Base-by-base conservation (phyloP, 768 basidiomycete species). In the Lactarius akahatsu region DNA sequence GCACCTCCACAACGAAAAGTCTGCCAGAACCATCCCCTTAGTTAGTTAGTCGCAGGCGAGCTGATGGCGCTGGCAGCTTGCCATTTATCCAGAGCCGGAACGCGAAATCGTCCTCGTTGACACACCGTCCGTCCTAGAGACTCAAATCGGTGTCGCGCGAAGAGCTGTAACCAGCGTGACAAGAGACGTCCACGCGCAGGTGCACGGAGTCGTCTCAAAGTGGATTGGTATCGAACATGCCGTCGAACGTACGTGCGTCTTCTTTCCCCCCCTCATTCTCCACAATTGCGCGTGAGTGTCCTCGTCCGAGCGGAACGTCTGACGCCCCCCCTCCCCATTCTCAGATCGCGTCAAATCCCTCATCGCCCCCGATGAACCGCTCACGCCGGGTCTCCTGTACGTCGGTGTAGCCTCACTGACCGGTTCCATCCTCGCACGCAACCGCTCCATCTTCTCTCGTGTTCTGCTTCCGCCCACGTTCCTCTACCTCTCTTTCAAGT, bases 311-410 rank as follows among this genome's bases (percentile, higher is more conserved):
- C 3, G 32, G 9, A 50, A 5, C 26, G 38, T 30, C 50, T 40
- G 40, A 62, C 61, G 0, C 50, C 4, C 54, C 38, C n/a, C 50
- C 4, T 43, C 38, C n/a, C 7, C 13, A 16, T 18, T 52, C 54
- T 26, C 74, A 96, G 95, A 81, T 66, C 88, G 93, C 69, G 80
- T 98, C 38, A 94, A 94, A 76, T 84, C 89, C 7, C 84, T 98
- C 71, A 78, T 94, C 16, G 88, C 92, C 0, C 83, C 87, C 0
- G 81, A 89, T 61, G 96, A 98, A 77, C 80, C 88, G 1, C 84
- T 97, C 34, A 94, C 89, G 11, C 96, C 96, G 1, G 93, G 91
- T n/a, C 73, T 90, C 5, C 87, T 98, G 62, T 98, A 96, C 79
- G 89, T 92, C 56, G 92, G 94, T 58, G 84, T 98, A 58, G 87